A percentile compares a stretch with the other conserved stretches of the same genome.
phyloP scores from a whole-genome alignment of 2,329 filamentous ascomycete species.

The Claviceps citrina region DNA sequence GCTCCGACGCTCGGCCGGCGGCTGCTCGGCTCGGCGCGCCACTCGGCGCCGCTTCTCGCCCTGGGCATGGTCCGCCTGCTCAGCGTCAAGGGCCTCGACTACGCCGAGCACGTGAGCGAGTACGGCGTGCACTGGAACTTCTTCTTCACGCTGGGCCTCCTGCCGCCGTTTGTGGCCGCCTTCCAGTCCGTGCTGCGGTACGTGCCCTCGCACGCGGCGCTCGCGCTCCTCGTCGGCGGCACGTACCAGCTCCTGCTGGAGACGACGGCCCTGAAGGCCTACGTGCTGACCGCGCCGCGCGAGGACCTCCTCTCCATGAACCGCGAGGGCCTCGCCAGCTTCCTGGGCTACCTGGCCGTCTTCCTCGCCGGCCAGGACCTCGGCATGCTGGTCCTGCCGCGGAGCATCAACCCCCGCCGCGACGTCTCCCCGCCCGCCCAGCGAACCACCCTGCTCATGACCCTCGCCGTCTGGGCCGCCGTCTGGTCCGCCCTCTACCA shows the following conservation, averaged over 20 bases:
- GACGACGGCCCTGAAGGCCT: conserved; percentile 62
- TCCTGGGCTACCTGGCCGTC: conserved; percentile 84
- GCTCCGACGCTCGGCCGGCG: too few species aligned
- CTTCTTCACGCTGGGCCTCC: conserved; percentile 84
- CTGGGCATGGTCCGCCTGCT: conserved; percentile 69
- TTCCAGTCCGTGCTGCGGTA: conserved; percentile 57
- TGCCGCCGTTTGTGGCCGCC: conserved; percentile 77
- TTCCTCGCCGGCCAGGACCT: conserved; percentile 79
- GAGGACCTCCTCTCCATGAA: conserved; percentile 74
- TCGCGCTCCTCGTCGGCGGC: conserved; percentile 54
- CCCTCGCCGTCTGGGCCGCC: conserved; percentile 46
- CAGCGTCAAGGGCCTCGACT: conserved; percentile 86
- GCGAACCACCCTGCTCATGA: conserved; percentile 43
- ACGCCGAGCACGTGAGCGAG: conserved; percentile 91
- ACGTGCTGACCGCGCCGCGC: conserved; percentile 68
- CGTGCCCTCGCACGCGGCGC: conserved; percentile 60
- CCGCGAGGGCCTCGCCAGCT: conserved; percentile 88
- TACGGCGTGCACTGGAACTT: conserved; percentile 99
- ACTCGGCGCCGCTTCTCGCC: conserved; percentile 67
- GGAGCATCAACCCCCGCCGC: conserved; percentile 30
- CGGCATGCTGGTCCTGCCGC: conserved; percentile 64
- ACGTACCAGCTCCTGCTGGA: conserved; percentile 65
- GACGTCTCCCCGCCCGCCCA: conserved; percentile 29
- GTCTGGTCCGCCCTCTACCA: conserved; percentile 59
- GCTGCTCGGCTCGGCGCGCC: conserved; percentile 53